Percentiles rank a stretch among this genome's conserved stretches.
phyloP scores from a whole-genome alignment of 768 basidiomycete genomes.

The Trametes cingulata region DNA sequence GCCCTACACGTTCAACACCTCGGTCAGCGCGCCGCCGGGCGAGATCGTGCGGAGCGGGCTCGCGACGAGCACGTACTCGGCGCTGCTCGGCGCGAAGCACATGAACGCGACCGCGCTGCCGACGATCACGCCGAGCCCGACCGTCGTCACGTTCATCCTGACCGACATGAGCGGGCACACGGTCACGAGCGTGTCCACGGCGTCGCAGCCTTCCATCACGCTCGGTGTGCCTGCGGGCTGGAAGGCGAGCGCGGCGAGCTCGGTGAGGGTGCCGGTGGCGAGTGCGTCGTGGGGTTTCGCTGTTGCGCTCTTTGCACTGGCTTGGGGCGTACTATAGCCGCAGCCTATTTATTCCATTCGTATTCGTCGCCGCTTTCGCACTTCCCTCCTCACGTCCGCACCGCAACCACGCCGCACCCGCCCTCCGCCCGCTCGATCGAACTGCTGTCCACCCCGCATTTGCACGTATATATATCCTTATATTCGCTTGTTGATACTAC shows the following conservation, averaged over 20 bases:
- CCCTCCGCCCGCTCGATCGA: neutral
- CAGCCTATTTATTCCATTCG: neutral
- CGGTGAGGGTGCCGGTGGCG: neutral
- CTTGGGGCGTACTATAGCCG: neutral
- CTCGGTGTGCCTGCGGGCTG: slow-evolving; percentile 70
- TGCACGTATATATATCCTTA: neutral
- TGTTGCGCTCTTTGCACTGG: neutral
- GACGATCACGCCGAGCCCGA: slow-evolving; percentile 50
- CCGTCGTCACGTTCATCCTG: slow-evolving; percentile 53
- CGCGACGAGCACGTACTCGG: slow-evolving; percentile 69
- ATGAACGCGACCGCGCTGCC: slow-evolving; percentile 59
- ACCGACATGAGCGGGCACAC: slow-evolving; percentile 58
- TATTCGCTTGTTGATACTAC: neutral
- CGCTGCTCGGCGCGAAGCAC: slow-evolving; percentile 48
- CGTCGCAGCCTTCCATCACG: slow-evolving; percentile 45
- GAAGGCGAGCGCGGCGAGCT: slow-evolving; percentile 28
- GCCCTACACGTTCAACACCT: slow-evolving; percentile 68
- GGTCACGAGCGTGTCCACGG: slow-evolving; percentile 54
- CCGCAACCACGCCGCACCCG: neutral
- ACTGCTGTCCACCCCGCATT: neutral
- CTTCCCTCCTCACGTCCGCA: neutral
- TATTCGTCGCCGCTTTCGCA: neutral
- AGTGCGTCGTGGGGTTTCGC: neutral
- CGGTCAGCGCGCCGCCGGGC: slow-evolving; percentile 54
- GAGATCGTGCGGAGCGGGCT: slow-evolving; percentile 61